Percentiles rank a stretch among this genome's conserved stretches.
phyloP scores from a whole-genome alignment of 208 protist species.

The Acanthamoeba lugdunensis region DNA sequence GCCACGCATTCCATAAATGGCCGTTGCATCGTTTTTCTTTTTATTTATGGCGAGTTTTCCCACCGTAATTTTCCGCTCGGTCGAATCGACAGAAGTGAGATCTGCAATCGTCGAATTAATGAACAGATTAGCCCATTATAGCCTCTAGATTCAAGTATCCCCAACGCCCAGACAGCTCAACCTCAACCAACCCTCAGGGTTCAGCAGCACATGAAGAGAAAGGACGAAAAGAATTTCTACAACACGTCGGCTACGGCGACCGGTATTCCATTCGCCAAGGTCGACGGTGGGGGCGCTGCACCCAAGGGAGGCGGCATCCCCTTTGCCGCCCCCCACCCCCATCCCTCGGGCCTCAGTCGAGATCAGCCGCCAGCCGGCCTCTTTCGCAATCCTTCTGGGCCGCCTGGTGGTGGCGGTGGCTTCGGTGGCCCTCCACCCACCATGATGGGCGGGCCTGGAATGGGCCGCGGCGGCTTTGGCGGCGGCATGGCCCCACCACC shows the following conservation, averaged over 20 bases:
- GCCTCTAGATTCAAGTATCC: no score
- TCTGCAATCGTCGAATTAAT: no score
- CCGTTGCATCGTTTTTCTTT: background rate
- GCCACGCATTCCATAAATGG: no score
- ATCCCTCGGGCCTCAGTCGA: background rate
- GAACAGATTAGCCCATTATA: no score
- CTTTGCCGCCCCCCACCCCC: background rate
- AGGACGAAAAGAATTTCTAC: constrained; percentile 3
- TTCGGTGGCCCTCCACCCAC: background rate
- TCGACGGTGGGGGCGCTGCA: background rate
- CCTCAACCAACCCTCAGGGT: no score
- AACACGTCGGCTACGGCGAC: background rate
- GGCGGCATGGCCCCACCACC: background rate
- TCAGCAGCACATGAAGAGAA: background rate
- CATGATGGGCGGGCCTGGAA: background rate
- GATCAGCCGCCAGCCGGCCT: constrained; percentile 5
- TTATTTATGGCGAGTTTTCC: background rate
- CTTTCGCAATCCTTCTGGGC: constrained; percentile 9
- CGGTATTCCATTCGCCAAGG: background rate
- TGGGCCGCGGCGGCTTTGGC: background rate
- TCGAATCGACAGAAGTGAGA: no score
- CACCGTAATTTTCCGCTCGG: no score
- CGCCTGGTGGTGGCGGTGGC: no score
- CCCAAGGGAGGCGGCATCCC: background rate
- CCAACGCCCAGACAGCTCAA: no score